These are phyloP conservation scores for Mycena chlorophos DNA, from an alignment of 768 basidiomycete species.

Conservation along the genomic window DNA sequence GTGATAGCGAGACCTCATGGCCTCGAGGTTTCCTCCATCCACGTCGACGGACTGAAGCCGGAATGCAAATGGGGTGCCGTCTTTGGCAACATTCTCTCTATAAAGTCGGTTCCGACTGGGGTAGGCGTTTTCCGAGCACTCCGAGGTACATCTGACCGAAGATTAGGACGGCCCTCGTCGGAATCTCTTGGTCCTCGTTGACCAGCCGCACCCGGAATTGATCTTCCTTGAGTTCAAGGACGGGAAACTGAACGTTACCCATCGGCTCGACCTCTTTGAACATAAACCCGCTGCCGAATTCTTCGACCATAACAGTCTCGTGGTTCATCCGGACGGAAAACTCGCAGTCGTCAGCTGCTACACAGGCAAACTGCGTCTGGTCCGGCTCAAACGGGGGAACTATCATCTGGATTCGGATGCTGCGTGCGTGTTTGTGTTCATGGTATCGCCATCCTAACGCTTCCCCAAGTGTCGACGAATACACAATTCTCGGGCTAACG, in stretches of 20 bases:
- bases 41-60: conserved; percentile 56
- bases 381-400: conserved; percentile 56
- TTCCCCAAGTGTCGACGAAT: conserved; percentile 8
- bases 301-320: conserved; percentile 53
- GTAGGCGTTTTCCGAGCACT: conserved; percentile 36
- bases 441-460: conserved; percentile 1
- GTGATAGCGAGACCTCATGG: conserved; percentile 67
- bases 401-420: conserved; percentile 61
- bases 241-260: conserved; percentile 41
- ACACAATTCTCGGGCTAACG: conserved; percentile 58
- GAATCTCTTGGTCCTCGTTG: conserved; percentile 66
- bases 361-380: conserved; percentile 65
- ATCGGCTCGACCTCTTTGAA: conserved; percentile 56
- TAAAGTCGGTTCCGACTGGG: conserved; percentile 55
- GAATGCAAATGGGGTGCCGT: conserved; percentile 59
- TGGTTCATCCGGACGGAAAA: conserved; percentile 64
- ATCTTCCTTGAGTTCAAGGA: conserved; percentile 54
- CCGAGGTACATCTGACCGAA: neutral
- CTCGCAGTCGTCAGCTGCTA: conserved; percentile 68
- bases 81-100: conserved; percentile 64
- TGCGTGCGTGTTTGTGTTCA: conserved; percentile 46
- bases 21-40: conserved; percentile 68
- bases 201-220: conserved; percentile 75
- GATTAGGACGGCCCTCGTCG: conserved; percentile 39
- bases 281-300: conserved; percentile 59